Conservation (phyloP, 148 eudicot species). For the Silene conica region DNA sequence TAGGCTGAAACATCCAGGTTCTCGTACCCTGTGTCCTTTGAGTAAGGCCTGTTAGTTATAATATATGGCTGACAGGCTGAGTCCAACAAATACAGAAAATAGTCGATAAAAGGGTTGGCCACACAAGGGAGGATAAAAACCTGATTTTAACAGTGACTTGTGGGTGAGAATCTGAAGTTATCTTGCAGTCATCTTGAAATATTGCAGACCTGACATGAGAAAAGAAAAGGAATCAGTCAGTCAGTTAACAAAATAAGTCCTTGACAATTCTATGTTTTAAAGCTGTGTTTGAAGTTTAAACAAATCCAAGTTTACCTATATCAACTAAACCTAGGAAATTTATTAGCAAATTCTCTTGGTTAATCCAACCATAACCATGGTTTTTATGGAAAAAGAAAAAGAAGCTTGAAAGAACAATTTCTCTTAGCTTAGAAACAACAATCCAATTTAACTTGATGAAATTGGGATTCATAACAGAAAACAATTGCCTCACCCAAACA, state of each 20-base stretch:
- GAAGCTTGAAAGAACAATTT: neutral
- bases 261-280: neutral
- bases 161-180: constrained; percentile 70
- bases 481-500: neutral
- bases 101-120: constrained; percentile 5
- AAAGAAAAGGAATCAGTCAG: constrained; percentile 5
- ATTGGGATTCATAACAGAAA: neutral
- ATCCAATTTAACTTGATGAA: too few species aligned
- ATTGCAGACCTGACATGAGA: constrained; percentile 73
- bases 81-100: constrained; percentile 12
- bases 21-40: constrained; percentile 88
- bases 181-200: constrained; percentile 87
- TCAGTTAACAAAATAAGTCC: neutral
- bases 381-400: neutral
- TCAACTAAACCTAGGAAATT: neutral
- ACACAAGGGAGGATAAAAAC: constrained; percentile 34
- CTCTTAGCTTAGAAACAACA: too few species aligned
- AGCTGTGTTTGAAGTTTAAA: neutral
- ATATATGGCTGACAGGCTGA: constrained; percentile 18
- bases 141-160: constrained; percentile 72
- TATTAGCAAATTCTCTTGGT: neutral
- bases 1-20: constrained; percentile 75
- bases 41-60: constrained; percentile 65
- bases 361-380: neutral
- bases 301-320: neutral